Percentiles rank a stretch among this genome's conserved stretches.
Conservation (phyloP, 2,329 filamentous ascomycete species). For the Sporothrix curviconia region DNA sequence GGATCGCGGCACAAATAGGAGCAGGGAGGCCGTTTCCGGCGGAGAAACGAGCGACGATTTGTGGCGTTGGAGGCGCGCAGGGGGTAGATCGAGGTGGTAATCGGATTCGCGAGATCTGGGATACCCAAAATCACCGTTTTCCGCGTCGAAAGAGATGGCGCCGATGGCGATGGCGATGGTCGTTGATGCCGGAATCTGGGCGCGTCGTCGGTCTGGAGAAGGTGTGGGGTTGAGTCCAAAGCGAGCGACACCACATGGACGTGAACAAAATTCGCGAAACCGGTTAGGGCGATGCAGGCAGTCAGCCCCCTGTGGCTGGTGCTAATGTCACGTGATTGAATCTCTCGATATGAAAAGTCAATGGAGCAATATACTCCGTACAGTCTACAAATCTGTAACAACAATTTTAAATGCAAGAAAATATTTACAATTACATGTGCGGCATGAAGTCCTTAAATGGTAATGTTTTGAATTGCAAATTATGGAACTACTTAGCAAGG, state of each 20-base stretch:
- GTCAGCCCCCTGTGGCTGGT: slow-evolving; percentile 5
- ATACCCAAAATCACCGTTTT: not conserved
- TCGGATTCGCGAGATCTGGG: not conserved
- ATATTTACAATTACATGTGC: too few species aligned
- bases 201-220: slow-evolving; percentile 13
- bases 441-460: too few species aligned
- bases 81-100: not conserved
- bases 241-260: slow-evolving; percentile 2
- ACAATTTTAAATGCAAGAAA: too few species aligned
- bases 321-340: not conserved
- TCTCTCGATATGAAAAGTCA: too few species aligned
- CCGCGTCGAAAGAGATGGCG: not conserved
- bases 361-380: too few species aligned
- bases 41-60: not conserved
- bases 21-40: not conserved
- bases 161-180: slow-evolving; percentile 11
- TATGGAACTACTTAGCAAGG: too few species aligned
- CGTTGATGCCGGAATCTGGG: slow-evolving; percentile 13
- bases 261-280: slow-evolving; percentile 5
- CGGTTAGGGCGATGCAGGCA: slow-evolving; percentile 2
- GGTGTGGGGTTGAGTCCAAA: slow-evolving; percentile 15
- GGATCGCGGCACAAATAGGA: not conserved
- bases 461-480: too few species aligned
- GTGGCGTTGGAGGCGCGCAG: not conserved
- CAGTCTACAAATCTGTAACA: too few species aligned